phyloP scores from a whole-genome alignment of 768 basidiomycete species.

The Auricularia auricula-judae region DNA sequence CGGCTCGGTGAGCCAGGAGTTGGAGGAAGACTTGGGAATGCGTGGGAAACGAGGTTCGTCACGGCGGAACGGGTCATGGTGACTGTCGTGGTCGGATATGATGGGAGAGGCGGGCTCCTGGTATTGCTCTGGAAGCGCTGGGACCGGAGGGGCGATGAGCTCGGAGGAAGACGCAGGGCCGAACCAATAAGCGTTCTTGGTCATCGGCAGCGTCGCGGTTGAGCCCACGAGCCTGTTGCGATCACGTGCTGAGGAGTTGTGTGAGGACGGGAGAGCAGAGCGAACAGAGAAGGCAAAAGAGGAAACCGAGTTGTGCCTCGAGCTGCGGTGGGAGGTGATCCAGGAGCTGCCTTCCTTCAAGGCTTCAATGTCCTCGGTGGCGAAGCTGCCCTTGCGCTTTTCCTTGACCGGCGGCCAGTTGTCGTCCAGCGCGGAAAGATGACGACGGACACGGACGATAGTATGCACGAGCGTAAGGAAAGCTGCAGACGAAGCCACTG shows the following conservation, averaged over 20 bases:
- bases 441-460: constrained; percentile 53
- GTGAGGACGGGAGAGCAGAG: constrained; percentile 30
- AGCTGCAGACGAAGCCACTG: constrained; percentile 37
- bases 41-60: constrained; percentile 32
- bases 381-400: constrained; percentile 49
- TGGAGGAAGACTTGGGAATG: constrained; percentile 49
- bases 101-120: constrained; percentile 34
- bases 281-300: constrained; percentile 68
- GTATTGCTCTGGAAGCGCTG: constrained; percentile 47
- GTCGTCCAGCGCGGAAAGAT: constrained; percentile 35
- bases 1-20: constrained; percentile 63
- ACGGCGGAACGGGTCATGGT: constrained; percentile 55
- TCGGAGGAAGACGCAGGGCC: constrained; percentile 31
- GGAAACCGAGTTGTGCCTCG: constrained; percentile 47
- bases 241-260: constrained; percentile 25
- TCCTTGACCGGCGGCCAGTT: constrained; percentile 50
- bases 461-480: constrained; percentile 55
- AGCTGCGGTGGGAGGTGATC: constrained; percentile 55
- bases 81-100: constrained; percentile 28
- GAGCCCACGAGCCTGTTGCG: constrained; percentile 25
- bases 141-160: constrained; percentile 41
- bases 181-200: constrained; percentile 58
- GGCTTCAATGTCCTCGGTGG: constrained; percentile 61
- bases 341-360: constrained; percentile 71
- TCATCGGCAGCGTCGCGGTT: constrained; percentile 19